Evolutionary conservation across 129 eudicot species (phyloP).

Genomic region (Daucus carota): DH1_v3.0 NC_030386.2:14819001-14819500

Average conservation of each 20-base stretch:
- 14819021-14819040: constrained; percentile 43
- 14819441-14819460: neutral
- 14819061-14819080: constrained; percentile 53
- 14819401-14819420: neutral
- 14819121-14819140: no score
- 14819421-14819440: neutral
- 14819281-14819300: no score
- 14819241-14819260: neutral
- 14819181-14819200: neutral
- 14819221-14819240: neutral
- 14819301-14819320: neutral
- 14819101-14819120: no score
- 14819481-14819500: constrained; percentile 61
- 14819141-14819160: neutral
- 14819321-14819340: neutral
- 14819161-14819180: neutral
- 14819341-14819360: neutral
- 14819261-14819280: neutral
- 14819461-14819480: constrained; percentile 26
- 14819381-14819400: neutral
- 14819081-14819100: neutral
- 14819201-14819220: neutral
- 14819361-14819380: neutral
- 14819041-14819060: constrained; percentile 47
- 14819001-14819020: constrained; percentile 6